These are phyloP conservation scores for Cercospora sp. DNA, from an alignment of 2,329 filamentous ascomycete species.

Conservation along the genomic window DNA sequence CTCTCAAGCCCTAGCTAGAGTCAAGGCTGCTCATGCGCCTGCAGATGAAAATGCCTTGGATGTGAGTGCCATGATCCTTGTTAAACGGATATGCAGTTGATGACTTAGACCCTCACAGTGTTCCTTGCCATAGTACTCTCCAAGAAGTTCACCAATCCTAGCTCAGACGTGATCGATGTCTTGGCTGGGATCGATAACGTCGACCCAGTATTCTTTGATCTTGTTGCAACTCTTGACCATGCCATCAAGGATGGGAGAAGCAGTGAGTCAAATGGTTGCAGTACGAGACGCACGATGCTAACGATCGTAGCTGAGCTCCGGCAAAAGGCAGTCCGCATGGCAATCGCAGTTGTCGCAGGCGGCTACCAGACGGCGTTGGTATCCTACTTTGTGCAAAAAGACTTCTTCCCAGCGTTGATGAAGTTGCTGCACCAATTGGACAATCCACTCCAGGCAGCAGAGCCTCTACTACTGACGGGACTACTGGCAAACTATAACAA, in stretches of 20 bases:
- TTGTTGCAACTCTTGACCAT: slow-evolving; percentile 78
- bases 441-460: slow-evolving; percentile 58
- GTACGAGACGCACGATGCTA: not conserved
- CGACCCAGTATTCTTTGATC: slow-evolving; percentile 82
- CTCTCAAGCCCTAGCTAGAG: slow-evolving; percentile 65
- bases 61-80: slow-evolving; percentile 54
- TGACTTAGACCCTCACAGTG: slow-evolving; percentile 75
- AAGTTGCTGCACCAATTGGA: slow-evolving; percentile 87
- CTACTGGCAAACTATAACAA: slow-evolving; percentile 98
- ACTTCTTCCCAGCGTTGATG: slow-evolving; percentile 91
- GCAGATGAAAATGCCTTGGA: slow-evolving; percentile 80
- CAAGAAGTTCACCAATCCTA: slow-evolving; percentile 93
- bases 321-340: slow-evolving; percentile 75
- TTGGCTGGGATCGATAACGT: slow-evolving; percentile 87
- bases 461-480: slow-evolving; percentile 80
- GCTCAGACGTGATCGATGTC: slow-evolving; percentile 88
- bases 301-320: slow-evolving; percentile 64
- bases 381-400: slow-evolving; percentile 91
- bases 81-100: slow-evolving; percentile 42
- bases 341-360: slow-evolving; percentile 83
- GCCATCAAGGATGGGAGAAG: slow-evolving; percentile 74
- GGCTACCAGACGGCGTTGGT: slow-evolving; percentile 93
- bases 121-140: slow-evolving; percentile 80
- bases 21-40: slow-evolving; percentile 62
- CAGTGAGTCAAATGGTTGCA: slow-evolving; percentile 52